Percentiles rank a stretch among this genome's conserved stretches.
phyloP scores from a whole-genome alignment of 2,329 filamentous ascomycete species.

The Epichloe bromicola region DNA sequence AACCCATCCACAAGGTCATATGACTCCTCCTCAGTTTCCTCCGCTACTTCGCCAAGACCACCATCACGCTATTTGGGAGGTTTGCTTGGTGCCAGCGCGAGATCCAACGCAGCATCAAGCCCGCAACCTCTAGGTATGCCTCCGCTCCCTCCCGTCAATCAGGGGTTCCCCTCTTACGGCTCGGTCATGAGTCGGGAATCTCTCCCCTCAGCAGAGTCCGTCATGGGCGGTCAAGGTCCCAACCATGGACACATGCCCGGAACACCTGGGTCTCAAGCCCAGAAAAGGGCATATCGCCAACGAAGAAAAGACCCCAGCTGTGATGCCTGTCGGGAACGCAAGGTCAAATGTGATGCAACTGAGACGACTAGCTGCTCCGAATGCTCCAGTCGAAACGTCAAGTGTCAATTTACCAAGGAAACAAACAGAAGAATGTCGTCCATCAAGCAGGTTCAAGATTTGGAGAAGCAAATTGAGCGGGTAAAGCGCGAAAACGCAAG shows the following conservation, averaged over 20 bases:
- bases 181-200: slow-evolving; percentile 46
- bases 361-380: slow-evolving; percentile 95
- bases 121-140: slow-evolving; percentile 42
- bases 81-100: slow-evolving; percentile 38
- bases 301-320: slow-evolving; percentile 93
- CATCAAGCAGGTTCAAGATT: slow-evolving; percentile 96
- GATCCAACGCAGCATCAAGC: slow-evolving; percentile 34
- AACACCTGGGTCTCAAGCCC: slow-evolving; percentile 44
- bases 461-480: slow-evolving; percentile 79
- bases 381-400: slow-evolving; percentile 90
- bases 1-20: slow-evolving; percentile 49
- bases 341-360: slow-evolving; percentile 87
- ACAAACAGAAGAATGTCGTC: slow-evolving; percentile 98
- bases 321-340: slow-evolving; percentile 83
- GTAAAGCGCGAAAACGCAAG: slow-evolving; percentile 69
- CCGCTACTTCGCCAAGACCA: slow-evolving; percentile 45
- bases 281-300: slow-evolving; percentile 91
- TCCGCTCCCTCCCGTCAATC: slow-evolving; percentile 33
- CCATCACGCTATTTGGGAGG: slow-evolving; percentile 38
- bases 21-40: slow-evolving; percentile 51
- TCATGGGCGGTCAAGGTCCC: slow-evolving; percentile 38
- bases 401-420: slow-evolving; percentile 98
- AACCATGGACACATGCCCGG: slow-evolving; percentile 20
- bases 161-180: slow-evolving; percentile 39
- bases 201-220: slow-evolving; percentile 43